Conservation (phyloP, 495 filamentous ascomycete species). For the Aspergillus campestris region DNA sequence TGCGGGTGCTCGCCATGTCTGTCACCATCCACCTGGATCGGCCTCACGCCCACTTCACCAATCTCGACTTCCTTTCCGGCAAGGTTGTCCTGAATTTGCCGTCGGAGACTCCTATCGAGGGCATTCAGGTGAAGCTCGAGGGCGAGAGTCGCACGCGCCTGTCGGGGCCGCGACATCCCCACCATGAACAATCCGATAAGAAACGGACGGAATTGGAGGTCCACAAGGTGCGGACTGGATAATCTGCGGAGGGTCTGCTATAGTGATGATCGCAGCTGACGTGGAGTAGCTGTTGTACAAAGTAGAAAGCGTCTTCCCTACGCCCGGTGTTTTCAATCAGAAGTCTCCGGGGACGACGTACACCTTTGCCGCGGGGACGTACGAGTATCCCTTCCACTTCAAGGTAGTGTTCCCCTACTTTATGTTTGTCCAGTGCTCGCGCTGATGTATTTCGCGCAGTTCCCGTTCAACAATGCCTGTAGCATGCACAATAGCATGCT, state of each 20-base stretch:
- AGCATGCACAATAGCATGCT: conserved; percentile 49
- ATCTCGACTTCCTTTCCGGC: conserved; percentile 72
- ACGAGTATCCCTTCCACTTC: conserved; percentile 87
- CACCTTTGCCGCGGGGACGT: conserved; percentile 64
- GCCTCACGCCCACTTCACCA: conserved; percentile 71
- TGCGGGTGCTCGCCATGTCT: conserved; percentile 49
- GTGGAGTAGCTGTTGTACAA: conserved; percentile 55
- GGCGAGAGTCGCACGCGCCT: conserved; percentile 72
- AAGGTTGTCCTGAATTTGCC: conserved; percentile 56
- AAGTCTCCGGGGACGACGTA: conserved; percentile 40
- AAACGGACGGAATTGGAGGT: conserved; percentile 60
- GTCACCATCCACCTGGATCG: conserved; percentile 71
- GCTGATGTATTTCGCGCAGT: conserved; percentile 19
- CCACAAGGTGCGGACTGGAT: conserved; percentile 55
- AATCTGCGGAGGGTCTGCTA: too few species aligned
- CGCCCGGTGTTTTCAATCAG: conserved; percentile 40
- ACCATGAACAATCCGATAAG: conserved; percentile 50
- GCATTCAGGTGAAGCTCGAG: conserved; percentile 88
- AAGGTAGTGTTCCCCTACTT: conserved; percentile 43
- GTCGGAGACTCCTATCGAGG: conserved; percentile 59
- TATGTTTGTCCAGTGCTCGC: background rate
- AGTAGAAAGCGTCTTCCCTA: conserved; percentile 55
- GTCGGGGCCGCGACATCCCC: conserved; percentile 44
- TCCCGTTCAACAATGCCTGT: conserved; percentile 91
- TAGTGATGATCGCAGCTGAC: conserved; percentile 4